These are phyloP conservation scores for Heimioporus retisporus DNA, from an alignment of 1,284 basidiomycete genomes.

Conservation along the genomic window DNA sequence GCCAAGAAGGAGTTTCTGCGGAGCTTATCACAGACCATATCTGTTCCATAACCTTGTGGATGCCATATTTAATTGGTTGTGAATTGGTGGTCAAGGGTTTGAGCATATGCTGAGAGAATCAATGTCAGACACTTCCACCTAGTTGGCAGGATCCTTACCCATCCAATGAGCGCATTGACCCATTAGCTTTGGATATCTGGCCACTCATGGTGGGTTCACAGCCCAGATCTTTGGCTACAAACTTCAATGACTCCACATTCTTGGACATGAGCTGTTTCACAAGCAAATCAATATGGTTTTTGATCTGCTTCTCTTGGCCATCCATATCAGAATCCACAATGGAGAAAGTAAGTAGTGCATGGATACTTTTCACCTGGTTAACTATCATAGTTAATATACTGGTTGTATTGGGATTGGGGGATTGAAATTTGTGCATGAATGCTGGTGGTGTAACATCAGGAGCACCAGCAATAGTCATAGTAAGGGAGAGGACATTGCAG, in stretches of 20 bases:
- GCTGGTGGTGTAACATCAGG: neutral
- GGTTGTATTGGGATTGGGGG: neutral
- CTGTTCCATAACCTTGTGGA: constrained; percentile 3
- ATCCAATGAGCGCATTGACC: constrained; percentile 10
- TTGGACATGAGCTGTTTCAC: constrained; percentile 9
- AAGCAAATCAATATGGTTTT: neutral
- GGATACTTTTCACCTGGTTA: constrained; percentile 15
- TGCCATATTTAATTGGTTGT: constrained; percentile 4
- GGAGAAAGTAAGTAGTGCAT: neutral
- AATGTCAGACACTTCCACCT: neutral
- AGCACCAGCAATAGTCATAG: neutral
- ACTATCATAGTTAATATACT: neutral
- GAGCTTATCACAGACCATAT: constrained; percentile 5
- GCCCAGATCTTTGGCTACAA: constrained; percentile 2
- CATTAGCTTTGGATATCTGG: constrained; percentile 7
- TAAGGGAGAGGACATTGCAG: neutral
- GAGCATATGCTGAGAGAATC: neutral
- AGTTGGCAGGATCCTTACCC: constrained; percentile 1
- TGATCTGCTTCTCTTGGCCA: neutral
- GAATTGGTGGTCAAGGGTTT: constrained; percentile 11
- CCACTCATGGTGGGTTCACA: neutral
- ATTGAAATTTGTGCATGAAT: neutral
- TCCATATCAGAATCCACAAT: neutral
- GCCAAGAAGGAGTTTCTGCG: constrained; percentile 5
- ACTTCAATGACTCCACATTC: constrained; percentile 1